Percentiles rank a stretch among this genome's conserved stretches.
These are phyloP conservation scores for Penicillium herquei DNA, from an alignment of 495 filamentous ascomycete species.

Conservation along the genomic window DNA sequence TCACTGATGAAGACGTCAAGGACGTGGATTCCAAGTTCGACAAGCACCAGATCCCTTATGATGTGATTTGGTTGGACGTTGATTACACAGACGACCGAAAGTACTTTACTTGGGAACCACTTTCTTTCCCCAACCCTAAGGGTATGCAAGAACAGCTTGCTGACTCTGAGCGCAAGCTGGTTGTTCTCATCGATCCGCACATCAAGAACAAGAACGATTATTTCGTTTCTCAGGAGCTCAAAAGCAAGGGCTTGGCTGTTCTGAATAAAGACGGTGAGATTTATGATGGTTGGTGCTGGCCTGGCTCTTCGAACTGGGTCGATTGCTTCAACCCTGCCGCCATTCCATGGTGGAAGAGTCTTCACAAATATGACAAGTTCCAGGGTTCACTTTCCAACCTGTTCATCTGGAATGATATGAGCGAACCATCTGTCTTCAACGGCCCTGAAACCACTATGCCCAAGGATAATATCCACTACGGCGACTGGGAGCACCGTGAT, in stretches of 20 bases:
- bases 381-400: constrained; percentile 78
- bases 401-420: constrained; percentile 99
- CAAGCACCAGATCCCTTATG: constrained; percentile 90
- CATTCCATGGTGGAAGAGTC: constrained; percentile 79
- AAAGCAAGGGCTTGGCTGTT: constrained; percentile 75
- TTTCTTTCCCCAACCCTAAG: constrained; percentile 81
- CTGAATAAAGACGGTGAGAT: constrained; percentile 85
- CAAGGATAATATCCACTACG: constrained; percentile 91
- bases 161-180: constrained; percentile 80
- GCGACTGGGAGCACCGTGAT: constrained; percentile 94
- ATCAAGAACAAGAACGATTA: constrained; percentile 90
- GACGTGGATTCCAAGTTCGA: constrained; percentile 96
- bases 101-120: constrained; percentile 94
- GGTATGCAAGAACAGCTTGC: constrained; percentile 86
- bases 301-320: constrained; percentile 92
- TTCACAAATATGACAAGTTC: constrained; percentile 86
- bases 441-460: constrained; percentile 95
- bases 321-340: constrained; percentile 90
- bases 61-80: constrained; percentile 98
- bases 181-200: constrained; percentile 93
- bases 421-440: constrained; percentile 98
- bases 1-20: constrained; percentile 93
- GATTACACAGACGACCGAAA: constrained; percentile 95
- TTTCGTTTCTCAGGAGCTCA: constrained; percentile 72
- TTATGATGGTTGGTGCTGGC: constrained; percentile 98